Evolutionary conservation across 2,329 filamentous ascomycete genomes (phyloP).

Genomic region (Fusarium sp.): DNA sequence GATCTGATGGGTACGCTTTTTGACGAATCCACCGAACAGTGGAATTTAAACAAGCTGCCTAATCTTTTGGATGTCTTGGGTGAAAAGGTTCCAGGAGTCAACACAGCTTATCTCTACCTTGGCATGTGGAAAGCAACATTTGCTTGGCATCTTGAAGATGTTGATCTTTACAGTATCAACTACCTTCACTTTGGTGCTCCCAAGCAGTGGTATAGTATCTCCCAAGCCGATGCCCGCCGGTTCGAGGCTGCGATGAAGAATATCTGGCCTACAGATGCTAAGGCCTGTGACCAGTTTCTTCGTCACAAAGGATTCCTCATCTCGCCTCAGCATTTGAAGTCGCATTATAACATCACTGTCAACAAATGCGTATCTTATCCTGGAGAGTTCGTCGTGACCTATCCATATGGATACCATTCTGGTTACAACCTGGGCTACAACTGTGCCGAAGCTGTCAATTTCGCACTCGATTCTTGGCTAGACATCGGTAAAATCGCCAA

Average conservation of each 20-base stretch:
- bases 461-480: conserved; percentile 94
- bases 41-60: conserved; percentile 95
- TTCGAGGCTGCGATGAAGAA: conserved; percentile 96
- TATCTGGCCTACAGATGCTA: conserved; percentile 94
- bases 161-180: conserved; percentile 99
- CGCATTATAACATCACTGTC: conserved; percentile 93
- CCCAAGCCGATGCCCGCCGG: conserved; percentile 89
- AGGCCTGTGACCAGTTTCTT: conserved; percentile 94
- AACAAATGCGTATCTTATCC: conserved; percentile 96
- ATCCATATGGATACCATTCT: conserved; percentile 97
- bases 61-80: conserved; percentile 94
- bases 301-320: conserved; percentile 98
- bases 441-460: conserved; percentile 98
- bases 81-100: conserved; percentile 95
- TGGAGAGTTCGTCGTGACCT: conserved; percentile 97
- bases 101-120: conserved; percentile 96
- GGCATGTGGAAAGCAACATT: conserved; percentile 99
- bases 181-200: conserved; percentile 98
- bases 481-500: conserved; percentile 95
- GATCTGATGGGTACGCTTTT: conserved; percentile 97
- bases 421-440: conserved; percentile 99
- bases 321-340: conserved; percentile 86
- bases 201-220: conserved; percentile 99
- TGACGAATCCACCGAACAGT: conserved; percentile 81
- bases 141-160: conserved; percentile 98